These are phyloP conservation scores for Ramaria sp. DNA, from an alignment of 768 basidiomycete genomes.

Conservation along the genomic window DNA sequence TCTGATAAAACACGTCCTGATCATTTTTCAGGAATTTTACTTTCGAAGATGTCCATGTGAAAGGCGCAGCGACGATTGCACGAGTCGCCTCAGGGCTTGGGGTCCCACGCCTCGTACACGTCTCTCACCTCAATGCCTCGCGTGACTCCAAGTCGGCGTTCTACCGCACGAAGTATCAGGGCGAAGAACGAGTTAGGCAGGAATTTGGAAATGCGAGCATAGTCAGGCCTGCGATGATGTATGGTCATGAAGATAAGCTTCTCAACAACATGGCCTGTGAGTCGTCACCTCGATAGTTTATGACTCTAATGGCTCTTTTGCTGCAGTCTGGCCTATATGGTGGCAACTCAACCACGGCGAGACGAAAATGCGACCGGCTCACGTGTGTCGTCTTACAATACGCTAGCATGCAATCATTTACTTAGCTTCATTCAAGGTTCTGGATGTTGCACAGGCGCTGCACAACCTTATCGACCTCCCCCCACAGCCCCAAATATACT, in stretches of 20 bases:
- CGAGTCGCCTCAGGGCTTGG: slow-evolving; percentile 65
- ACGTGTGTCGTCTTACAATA: slow-evolving; percentile 46
- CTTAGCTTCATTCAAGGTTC: slow-evolving; percentile 40
- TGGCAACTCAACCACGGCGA: slow-evolving; percentile 87
- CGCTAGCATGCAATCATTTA: slow-evolving; percentile 6
- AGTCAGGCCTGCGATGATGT: slow-evolving; percentile 77
- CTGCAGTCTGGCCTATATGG: slow-evolving; percentile 78
- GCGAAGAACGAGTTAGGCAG: slow-evolving; percentile 77
- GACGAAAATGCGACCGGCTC: slow-evolving; percentile 84
- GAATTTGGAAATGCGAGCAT: slow-evolving; percentile 84
- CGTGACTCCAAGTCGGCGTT: slow-evolving; percentile 67
- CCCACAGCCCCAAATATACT: slow-evolving; percentile 55
- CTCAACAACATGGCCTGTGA: slow-evolving; percentile 85
- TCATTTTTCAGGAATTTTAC: slow-evolving; percentile 67
- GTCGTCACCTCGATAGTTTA: slow-evolving; percentile 20
- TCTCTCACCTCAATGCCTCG: slow-evolving; percentile 91
- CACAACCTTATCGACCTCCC: slow-evolving; percentile 61
- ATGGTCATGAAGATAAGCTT: slow-evolving; percentile 91
- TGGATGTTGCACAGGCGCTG: slow-evolving; percentile 90
- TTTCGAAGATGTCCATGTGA: slow-evolving; percentile 70
- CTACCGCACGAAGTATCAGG: slow-evolving; percentile 83
- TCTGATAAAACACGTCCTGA: neutral
- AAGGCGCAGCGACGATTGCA: slow-evolving; percentile 80
- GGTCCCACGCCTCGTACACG: slow-evolving; percentile 80
- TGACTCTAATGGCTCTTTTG: neutral